Percentiles rank a stretch among this genome's conserved stretches.
Conservation (phyloP, 306 rosid genomes). For the Castanea sativa region DNA sequence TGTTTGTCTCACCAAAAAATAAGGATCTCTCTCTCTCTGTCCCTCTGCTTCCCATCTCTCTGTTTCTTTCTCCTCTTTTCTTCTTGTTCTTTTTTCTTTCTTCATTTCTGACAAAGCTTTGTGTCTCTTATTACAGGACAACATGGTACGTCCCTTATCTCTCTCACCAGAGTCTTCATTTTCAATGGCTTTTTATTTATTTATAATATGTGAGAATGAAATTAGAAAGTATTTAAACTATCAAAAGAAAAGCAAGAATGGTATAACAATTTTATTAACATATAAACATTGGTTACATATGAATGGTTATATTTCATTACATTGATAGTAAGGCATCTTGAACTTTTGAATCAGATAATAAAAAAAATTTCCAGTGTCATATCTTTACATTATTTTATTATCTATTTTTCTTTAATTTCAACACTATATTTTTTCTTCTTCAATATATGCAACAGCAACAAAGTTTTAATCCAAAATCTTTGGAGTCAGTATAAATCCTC, state of each 20-base stretch:
- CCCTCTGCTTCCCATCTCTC: constrained; percentile 34
- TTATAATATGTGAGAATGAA: neutral
- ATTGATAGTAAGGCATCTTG: neutral
- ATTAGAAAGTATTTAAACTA: neutral
- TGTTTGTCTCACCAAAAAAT: constrained; percentile 32
- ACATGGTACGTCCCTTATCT: constrained; percentile 57
- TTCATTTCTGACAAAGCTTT: constrained; percentile 31
- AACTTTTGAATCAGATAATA: neutral
- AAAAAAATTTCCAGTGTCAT: neutral
- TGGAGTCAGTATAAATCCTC: no score
- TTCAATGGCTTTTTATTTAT: constrained; percentile 4
- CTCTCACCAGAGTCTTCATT: neutral
- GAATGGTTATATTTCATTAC: neutral
- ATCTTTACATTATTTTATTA: neutral
- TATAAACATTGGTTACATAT: neutral
- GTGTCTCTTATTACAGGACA: constrained; percentile 27
- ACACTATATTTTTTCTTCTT: neutral
- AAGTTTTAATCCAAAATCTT: no score
- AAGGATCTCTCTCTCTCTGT: constrained; percentile 58
- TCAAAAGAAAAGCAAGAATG: neutral
- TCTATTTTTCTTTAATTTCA: neutral
- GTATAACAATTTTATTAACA: neutral
- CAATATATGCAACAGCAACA: neutral
- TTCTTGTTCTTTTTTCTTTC: constrained; percentile 28
- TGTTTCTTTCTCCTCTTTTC: constrained; percentile 24